Base-by-base conservation (phyloP, 2,329 filamentous ascomycete species). In the Bertia moriformis region DNA sequence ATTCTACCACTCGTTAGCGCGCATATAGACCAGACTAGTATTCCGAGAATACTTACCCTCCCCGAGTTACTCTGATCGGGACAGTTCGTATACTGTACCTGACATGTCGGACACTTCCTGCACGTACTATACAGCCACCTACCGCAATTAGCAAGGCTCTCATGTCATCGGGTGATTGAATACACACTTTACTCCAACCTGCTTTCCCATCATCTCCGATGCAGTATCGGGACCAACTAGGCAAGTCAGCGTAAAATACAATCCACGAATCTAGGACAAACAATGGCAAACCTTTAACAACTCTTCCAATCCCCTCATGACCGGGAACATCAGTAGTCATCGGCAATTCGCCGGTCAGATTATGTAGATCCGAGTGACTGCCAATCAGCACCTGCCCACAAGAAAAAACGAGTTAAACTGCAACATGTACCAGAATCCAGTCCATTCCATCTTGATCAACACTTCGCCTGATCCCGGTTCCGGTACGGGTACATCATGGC, bases 111-210 rank as follows among this genome's bases (percentile, higher is more conserved):
- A 36, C 57, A 59, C n/a, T 49, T 41, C 14, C 55, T 42, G 36
- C 57, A 60, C 27, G 56, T 54, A 39, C 55, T 58, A 36, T 56
- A 58, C 4, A 56, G 49, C 57, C 57, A 60, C 41, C 54, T 58
- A 37, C 40, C 32, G 22, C 7, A 27, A 27, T 7, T 27, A 27
- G 7, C 7, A n/a, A 27, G 7, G 22, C n/a, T 10, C 7, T n/a
- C n/a, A n/a, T n/a, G n/a, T n/a, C n/a, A 27, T 27, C 7, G 7
- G 22, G 22, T n/a, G n/a, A 27, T 10, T 10, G 22, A 27, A 10
- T n/a, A 27, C 22, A 10, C 22, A 27, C 22, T n/a, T 27, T 27
- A 27, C n/a, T 10, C 22, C 22, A 27, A 27, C 22, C n/a, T 10
- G 7, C 22, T 27, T 7, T 10, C 22, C 22, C 7, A 27, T n/a